Base-by-base conservation (phyloP, 2,329 filamentous ascomycete genomes). In the Exophiala sideris region DNA sequence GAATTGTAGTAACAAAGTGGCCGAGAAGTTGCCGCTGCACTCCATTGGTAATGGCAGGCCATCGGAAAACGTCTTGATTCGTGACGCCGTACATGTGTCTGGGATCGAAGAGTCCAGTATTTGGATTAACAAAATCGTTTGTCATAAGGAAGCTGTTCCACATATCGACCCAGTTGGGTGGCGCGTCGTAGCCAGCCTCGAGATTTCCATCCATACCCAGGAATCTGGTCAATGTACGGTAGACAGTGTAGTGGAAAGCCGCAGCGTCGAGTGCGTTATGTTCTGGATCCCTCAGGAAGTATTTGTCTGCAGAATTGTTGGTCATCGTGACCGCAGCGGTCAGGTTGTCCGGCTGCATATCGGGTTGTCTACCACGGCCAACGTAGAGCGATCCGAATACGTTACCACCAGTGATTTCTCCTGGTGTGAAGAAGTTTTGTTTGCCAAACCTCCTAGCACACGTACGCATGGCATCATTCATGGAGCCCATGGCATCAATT, bases 61-160 rank as follows among this genome's bases (percentile, higher is more conserved):
- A 86, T 34, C 82, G 75, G 61, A 86, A 82, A 6, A 86, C 81
- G 64, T 86, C 83, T 68, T 86, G 83, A 62, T 86, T 86, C 5
- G 82, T 83, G 2, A 79, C 77, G 45, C 83, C 83, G 62, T 79
- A 85, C 76, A 86, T 78, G 64, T 86, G 83, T 1, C 83, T 76
- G 3, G 83, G 83, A 60, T 86, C 83, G 57, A 84, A 83, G 49
- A 78, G 67, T 32, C 81, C 82, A 2, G 79, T 84, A 63, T 82
- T 80, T 2, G 79, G 73, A 60, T 85, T 85, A 58, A 80, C 68
- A 59, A 85, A 69, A 61, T 85, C 82, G 59, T 85, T 84, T 2
- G 79, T 81, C 49, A 75, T 65, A 5, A 84, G 64, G 67, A 85
- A 80, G 21, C 76, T 68, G 52, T 81, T 75, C 82, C 82, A 85